Evolutionary conservation across 768 basidiomycete genomes (phyloP).

Genomic region (Atractiella rhizophila): DNA sequence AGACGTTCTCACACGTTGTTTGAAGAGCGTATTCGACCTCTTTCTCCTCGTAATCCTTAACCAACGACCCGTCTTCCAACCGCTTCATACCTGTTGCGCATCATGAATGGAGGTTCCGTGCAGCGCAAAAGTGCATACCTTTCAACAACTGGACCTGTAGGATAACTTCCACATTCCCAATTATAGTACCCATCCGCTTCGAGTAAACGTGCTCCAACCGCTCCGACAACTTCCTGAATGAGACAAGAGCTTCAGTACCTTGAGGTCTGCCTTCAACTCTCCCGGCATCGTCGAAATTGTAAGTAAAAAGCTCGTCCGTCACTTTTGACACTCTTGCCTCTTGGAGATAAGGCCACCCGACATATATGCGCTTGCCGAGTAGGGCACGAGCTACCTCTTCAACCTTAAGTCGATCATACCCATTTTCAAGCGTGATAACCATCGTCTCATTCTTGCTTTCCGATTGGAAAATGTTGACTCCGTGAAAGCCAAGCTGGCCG

Average conservation of each 20-base stretch:
- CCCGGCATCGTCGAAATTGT: constrained; percentile 31
- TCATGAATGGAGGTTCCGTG: background rate
- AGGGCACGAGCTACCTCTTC: constrained; percentile 49
- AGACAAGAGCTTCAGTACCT: constrained; percentile 34
- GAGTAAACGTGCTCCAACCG: constrained; percentile 61
- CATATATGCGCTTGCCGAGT: constrained; percentile 50
- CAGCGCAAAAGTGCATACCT: constrained; percentile 28
- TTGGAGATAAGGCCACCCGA: constrained; percentile 83
- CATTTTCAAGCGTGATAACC: constrained; percentile 59
- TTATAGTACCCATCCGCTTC: constrained; percentile 65
- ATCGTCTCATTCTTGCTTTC: constrained; percentile 85
- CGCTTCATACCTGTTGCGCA: constrained; percentile 51
- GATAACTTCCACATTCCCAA: constrained; percentile 50
- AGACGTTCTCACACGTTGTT: constrained; percentile 51
- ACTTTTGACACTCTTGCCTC: constrained; percentile 69
- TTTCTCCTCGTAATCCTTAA: constrained; percentile 88
- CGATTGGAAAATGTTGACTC: constrained; percentile 74
- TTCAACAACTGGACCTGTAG: constrained; percentile 76
- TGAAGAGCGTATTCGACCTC: constrained; percentile 71
- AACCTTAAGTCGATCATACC: constrained; percentile 35
- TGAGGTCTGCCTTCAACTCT: constrained; percentile 46
- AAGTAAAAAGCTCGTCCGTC: constrained; percentile 64
- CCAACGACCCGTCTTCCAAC: constrained; percentile 61
- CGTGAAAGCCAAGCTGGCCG: constrained; percentile 51
- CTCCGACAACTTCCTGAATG: constrained; percentile 62